Conservation (phyloP, 75 land plant genomes). For the Larix kaempferi region DNA sequence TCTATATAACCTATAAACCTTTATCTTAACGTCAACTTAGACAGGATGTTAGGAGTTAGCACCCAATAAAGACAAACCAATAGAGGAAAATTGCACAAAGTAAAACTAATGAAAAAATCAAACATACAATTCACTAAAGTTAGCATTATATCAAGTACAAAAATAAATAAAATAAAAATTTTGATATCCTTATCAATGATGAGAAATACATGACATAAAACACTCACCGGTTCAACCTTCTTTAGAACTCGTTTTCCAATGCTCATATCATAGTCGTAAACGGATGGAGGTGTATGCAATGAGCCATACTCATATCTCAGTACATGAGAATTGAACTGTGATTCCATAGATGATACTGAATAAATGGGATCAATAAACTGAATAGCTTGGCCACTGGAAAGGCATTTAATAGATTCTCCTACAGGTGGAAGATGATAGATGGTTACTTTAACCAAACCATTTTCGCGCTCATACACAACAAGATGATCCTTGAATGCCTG, state of each 20-base stretch:
- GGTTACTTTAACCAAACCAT: conserved; percentile 64
- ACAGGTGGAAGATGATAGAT: conserved; percentile 70
- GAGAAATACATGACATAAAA: neutral
- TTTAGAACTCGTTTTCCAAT: conserved; percentile 74
- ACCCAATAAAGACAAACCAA: no score
- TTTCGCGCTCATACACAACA: conserved; percentile 76
- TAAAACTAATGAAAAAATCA: no score
- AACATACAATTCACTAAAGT: no score
- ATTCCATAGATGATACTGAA: conserved; percentile 44
- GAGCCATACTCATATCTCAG: conserved; percentile 87
- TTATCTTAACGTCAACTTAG: no score
- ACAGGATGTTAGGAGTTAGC: no score
- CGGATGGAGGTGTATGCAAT: conserved; percentile 79
- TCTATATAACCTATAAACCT: no score
- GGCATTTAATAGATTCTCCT: conserved; percentile 54
- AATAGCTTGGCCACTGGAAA: conserved; percentile 53
- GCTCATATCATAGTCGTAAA: conserved; percentile 97
- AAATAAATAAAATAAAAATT: no score
- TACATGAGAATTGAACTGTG: conserved; percentile 67
- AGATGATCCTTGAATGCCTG: conserved; percentile 75
- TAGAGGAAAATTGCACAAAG: no score
- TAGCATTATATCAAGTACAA: no score
- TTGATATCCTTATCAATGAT: no score
- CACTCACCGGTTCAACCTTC: conserved; percentile 70
- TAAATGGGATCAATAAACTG: conserved; percentile 86